Base-by-base conservation (phyloP, 495 filamentous ascomycete species). In the Astrocystis sublimbata region DNA sequence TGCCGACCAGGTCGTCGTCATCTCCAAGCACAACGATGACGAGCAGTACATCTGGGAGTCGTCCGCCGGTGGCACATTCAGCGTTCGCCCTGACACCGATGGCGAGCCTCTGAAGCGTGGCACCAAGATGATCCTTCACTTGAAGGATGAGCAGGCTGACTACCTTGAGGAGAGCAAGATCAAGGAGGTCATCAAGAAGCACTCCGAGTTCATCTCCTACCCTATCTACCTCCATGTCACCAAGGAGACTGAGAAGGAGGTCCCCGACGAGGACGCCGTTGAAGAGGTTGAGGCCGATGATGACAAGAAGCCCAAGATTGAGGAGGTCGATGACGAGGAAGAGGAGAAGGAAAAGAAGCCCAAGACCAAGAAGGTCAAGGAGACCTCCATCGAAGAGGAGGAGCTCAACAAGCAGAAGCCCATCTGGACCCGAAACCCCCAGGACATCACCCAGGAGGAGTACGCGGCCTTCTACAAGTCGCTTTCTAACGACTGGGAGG, bases 141-240 rank as follows among this genome's bases (percentile, higher is more conserved):
- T 98, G 70, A 98, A 98, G 89, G 94, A 98, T 73, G 94, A 98
- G 88, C 94, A 98, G 84, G 85, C 80, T 62, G 94, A 98, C 79
- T 98, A 97, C 86, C 88, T 98, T 71, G 93, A 97, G 79, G 93
- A 97, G 87, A 86, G 86, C 84, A 92, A 93, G 85, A 92, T 98
- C 85, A 98, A 98, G 90, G 94, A 98, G 86, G 92, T 98, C 65
- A 92, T 98, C 81, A 97, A 97, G 92, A 98, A 98, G 90, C 94
- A 98, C 89, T 98, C 94, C 78, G 94, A 98, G 85, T 98, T 98
- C 89, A 98, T 98, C 86, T 98, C 96, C 55, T 98, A 98, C 87
- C 94, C 94, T 68, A 98, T 98, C 86, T 98, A 96, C 86, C 94
- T 98, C 62, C 94, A 98, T 79, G 91, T 98, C 74, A 79, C 89